Percentiles rank a stretch among this genome's conserved stretches.
These are phyloP conservation scores for Ophiocytium majus DNA, from an alignment of 352 stramenopile species.

Conservation along the genomic window DNA sequence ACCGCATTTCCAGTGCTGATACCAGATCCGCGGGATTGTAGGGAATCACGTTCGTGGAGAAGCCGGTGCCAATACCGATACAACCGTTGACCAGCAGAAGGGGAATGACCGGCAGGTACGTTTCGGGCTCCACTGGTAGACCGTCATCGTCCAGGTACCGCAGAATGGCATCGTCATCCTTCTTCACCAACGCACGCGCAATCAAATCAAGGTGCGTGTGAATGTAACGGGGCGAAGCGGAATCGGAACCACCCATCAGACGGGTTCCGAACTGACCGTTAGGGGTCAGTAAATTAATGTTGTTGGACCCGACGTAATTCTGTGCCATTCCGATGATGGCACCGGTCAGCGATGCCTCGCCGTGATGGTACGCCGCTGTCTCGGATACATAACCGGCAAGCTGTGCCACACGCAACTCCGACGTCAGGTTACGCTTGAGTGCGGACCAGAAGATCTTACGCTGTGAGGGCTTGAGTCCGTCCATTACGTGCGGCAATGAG, in stretches of 20 bases:
- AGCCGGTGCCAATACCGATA: constrained; percentile 87
- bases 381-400: constrained; percentile 94
- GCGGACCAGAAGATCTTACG: constrained; percentile 95
- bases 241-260: constrained; percentile 90
- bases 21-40: constrained; percentile 82
- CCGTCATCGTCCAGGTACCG: constrained; percentile 85
- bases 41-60: constrained; percentile 82
- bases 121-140: constrained; percentile 83
- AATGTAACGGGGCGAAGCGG: constrained; percentile 85
- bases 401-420: constrained; percentile 85
- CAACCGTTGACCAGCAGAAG: constrained; percentile 86
- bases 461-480: constrained; percentile 96
- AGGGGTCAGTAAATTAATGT: constrained; percentile 89
- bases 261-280: constrained; percentile 95
- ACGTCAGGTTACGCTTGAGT: constrained; percentile 94
- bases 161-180: constrained; percentile 80
- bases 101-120: constrained; percentile 84
- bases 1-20: too few relatives aligned
- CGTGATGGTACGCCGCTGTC: constrained; percentile 97
- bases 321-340: constrained; percentile 98
- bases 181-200: constrained; percentile 76
- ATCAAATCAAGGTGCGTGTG: constrained; percentile 83
- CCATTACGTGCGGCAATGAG: constrained; percentile 88
- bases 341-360: constrained; percentile 84
- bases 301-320: constrained; percentile 97